A percentile compares a stretch with the other conserved stretches of the same genome.
Evolutionary conservation across 345 rosid genomes (phyloP).

Genomic region (Eutrema heterophyllum): DNA sequence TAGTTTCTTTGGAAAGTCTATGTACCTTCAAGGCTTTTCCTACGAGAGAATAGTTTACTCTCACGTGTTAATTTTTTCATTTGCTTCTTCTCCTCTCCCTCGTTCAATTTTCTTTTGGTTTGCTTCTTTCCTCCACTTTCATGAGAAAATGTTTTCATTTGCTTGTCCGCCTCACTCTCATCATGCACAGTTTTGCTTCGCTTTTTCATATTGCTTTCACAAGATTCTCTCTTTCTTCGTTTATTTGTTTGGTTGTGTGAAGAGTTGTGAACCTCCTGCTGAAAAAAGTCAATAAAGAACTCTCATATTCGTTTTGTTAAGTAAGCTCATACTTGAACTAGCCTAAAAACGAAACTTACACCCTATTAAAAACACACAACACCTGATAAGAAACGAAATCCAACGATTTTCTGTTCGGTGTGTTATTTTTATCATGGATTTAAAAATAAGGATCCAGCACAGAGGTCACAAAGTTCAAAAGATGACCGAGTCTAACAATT

Average conservation of each 20-base stretch:
- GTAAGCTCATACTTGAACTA: not conserved
- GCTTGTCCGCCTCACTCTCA: not conserved
- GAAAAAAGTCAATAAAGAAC: conserved; percentile 14
- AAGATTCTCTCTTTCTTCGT: conserved; percentile 8
- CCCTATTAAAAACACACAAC: not conserved
- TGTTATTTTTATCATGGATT: not conserved
- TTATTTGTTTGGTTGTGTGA: conserved; percentile 22
- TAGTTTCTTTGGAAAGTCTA: conserved; percentile 19
- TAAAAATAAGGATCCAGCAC: not conserved
- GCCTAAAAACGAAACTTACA: not conserved
- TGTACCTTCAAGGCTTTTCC: conserved; percentile 90
- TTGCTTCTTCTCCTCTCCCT: conserved; percentile 27
- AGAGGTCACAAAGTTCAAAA: not conserved
- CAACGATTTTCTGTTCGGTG: not conserved
- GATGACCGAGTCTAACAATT: not conserved
- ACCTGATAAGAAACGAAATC: not conserved
- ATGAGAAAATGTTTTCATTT: conserved; percentile 1
- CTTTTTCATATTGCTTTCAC: conserved; percentile 15
- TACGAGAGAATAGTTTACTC: conserved; percentile 34
- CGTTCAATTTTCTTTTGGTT: conserved; percentile 1
- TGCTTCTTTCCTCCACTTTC: conserved; percentile 28
- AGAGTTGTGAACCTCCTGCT: conserved; percentile 38
- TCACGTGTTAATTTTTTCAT: conserved; percentile 34
- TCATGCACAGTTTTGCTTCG: conserved; percentile 20
- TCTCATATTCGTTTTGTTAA: not conserved